These are phyloP conservation scores for Globisporangium sylvaticum DNA, from an alignment of 352 stramenopile species.

Conservation along the genomic window DNA sequence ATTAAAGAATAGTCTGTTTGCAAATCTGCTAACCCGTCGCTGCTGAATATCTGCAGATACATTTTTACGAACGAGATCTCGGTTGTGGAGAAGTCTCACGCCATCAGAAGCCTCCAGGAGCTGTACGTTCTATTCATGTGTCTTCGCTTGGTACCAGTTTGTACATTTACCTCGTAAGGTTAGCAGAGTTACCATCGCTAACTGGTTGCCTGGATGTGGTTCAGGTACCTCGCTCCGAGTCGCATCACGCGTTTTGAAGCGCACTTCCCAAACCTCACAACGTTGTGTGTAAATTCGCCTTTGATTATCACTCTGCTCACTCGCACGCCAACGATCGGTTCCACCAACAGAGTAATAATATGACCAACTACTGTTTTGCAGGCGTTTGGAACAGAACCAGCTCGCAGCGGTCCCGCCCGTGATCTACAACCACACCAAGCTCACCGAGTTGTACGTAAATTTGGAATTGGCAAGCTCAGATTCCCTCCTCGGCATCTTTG, in stretches of 20 bases:
- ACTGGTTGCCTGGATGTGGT: background rate
- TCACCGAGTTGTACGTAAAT: slow-evolving; percentile 17
- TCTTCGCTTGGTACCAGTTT: background rate
- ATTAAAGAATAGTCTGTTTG: background rate
- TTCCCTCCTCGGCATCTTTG: background rate
- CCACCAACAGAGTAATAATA: too few species aligned
- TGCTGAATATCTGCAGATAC: background rate
- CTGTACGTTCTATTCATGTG: slow-evolving; percentile 12
- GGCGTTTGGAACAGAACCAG: slow-evolving; percentile 23
- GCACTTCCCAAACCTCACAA: slow-evolving; percentile 18
- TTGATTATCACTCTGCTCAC: too few species aligned
- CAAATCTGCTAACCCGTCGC: background rate
- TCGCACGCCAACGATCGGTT: too few species aligned
- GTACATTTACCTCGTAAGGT: too few species aligned
- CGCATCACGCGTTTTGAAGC: slow-evolving; percentile 21
- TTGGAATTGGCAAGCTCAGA: background rate
- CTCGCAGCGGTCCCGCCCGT: slow-evolving; percentile 23
- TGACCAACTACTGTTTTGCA: background rate
- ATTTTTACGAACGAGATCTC: slow-evolving; percentile 14
- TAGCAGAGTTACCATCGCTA: background rate
- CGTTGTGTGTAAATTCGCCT: slow-evolving; percentile 17
- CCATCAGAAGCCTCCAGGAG: slow-evolving; percentile 14
- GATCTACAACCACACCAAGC: slow-evolving; percentile 22
- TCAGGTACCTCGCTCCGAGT: slow-evolving; percentile 22
- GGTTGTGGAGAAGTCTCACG: slow-evolving; percentile 8